These are phyloP conservation scores for Fagus sylvatica DNA, from an alignment of 306 rosid species.

Conservation along the genomic window DNA sequence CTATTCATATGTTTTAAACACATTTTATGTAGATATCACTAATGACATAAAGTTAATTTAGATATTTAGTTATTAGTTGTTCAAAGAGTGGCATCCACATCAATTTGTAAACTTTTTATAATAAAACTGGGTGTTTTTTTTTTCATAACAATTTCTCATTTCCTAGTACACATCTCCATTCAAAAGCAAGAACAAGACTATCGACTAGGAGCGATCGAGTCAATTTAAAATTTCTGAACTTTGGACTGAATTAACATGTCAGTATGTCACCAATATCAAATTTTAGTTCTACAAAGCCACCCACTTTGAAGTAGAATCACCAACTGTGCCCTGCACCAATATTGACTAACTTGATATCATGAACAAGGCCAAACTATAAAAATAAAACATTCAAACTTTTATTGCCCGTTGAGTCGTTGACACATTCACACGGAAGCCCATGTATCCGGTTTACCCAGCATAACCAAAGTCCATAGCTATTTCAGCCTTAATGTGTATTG, in stretches of 20 bases:
- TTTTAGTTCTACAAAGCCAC: background rate
- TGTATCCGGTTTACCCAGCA: background rate
- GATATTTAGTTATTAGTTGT: too few relatives aligned
- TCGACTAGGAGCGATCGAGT: background rate
- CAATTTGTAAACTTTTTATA: too few relatives aligned
- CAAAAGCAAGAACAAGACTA: background rate
- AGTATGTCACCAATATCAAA: too few relatives aligned
- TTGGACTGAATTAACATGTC: background rate
- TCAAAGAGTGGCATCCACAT: too few relatives aligned
- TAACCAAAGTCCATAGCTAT: background rate
- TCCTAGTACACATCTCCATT: background rate
- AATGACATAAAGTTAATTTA: too few relatives aligned
- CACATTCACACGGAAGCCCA: conserved; percentile 1
- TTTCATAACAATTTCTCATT: too few relatives aligned
- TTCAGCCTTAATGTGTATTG: background rate
- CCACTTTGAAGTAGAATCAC: background rate
- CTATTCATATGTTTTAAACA: too few relatives aligned
- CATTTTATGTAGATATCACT: too few relatives aligned
- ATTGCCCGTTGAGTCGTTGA: too few relatives aligned
- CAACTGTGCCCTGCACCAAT: background rate
- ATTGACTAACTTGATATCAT: background rate
- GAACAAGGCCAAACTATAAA: background rate
- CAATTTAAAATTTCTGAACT: background rate
- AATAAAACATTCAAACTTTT: background rate
- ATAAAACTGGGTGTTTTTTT: too few relatives aligned